Conservation (phyloP, 2,329 filamentous ascomycete genomes). For the Rhinocladiella mackenziei region DNA sequence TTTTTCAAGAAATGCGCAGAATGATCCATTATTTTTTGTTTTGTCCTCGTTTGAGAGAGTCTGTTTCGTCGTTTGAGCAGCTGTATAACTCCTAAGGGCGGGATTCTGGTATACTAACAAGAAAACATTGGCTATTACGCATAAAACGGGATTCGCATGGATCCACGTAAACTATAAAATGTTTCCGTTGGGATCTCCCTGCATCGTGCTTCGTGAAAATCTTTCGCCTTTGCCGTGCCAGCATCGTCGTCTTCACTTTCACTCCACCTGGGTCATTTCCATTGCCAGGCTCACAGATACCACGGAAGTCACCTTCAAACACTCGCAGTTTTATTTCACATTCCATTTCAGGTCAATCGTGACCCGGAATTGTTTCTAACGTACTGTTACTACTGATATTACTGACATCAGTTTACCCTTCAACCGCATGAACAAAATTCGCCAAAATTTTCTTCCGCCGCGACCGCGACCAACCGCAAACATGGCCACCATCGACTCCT, state of each 20-base stretch:
- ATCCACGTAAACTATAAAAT: not conserved
- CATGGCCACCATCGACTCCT: not conserved
- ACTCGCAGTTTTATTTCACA: not conserved
- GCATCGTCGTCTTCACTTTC: too few species aligned
- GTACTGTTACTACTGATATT: too few species aligned
- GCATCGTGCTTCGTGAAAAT: too few species aligned
- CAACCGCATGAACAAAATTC: too few species aligned
- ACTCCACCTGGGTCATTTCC: too few species aligned
- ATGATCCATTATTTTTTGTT: not conserved
- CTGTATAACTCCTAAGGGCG: not conserved
- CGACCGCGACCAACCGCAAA: not conserved
- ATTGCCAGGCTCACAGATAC: too few species aligned
- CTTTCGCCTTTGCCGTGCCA: too few species aligned
- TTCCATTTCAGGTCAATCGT: not conserved
- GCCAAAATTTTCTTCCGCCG: not conserved
- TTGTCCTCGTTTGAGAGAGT: not conserved
- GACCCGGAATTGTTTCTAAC: too few species aligned
- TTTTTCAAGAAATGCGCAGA: constrained; percentile 27
- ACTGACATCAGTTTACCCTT: too few species aligned
- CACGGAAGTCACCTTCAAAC: too few species aligned
- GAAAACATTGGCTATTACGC: constrained; percentile 5
- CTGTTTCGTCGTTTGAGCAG: constrained; percentile 1
- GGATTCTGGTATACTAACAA: constrained; percentile 8
- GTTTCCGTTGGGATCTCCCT: not conserved
- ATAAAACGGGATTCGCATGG: not conserved